Conservation (phyloP, 352 stramenopile genomes). For the Pythium plurisporium region DNA sequence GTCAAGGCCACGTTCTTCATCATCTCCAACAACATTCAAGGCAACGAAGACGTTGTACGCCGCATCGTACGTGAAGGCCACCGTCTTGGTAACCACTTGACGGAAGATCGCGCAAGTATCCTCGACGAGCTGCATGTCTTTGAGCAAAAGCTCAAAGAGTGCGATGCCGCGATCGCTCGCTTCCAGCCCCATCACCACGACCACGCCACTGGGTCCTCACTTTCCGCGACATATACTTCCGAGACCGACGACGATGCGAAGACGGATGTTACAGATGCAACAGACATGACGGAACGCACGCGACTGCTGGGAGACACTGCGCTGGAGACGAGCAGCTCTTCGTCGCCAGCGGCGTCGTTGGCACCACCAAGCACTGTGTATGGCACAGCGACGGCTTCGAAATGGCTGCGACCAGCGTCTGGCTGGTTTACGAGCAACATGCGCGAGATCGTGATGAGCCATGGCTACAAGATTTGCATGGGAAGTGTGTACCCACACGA, state of each 20-base stretch:
- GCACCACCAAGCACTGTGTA: no score
- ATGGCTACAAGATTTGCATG: conserved; percentile 84
- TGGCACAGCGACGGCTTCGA: conserved; percentile 13
- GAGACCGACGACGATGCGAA: background rate
- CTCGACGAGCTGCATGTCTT: conserved; percentile 79
- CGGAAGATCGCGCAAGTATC: conserved; percentile 72
- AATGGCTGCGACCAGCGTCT: conserved; percentile 79
- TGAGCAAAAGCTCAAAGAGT: conserved; percentile 77
- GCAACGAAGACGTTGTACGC: conserved; percentile 59
- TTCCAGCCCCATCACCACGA: conserved; percentile 29
- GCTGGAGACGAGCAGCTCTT: background rate
- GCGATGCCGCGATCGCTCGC: conserved; percentile 50
- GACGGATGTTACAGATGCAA: background rate
- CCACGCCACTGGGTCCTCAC: background rate
- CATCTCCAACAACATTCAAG: conserved; percentile 67
- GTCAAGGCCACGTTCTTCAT: conserved; percentile 85
- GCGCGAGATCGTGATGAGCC: conserved; percentile 56
- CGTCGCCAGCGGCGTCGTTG: no score
- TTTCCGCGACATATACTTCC: background rate
- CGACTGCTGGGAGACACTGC: conserved; percentile 15
- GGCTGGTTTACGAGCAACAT: conserved; percentile 84
- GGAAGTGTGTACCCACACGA: conserved; percentile 86
- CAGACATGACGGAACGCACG: conserved; percentile 1
- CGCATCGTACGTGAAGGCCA: conserved; percentile 82
- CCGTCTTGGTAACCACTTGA: conserved; percentile 75